These are phyloP conservation scores for Stephania japonica DNA, from an alignment of 164 flowering plant genomes.

Conservation along the genomic window DNA sequence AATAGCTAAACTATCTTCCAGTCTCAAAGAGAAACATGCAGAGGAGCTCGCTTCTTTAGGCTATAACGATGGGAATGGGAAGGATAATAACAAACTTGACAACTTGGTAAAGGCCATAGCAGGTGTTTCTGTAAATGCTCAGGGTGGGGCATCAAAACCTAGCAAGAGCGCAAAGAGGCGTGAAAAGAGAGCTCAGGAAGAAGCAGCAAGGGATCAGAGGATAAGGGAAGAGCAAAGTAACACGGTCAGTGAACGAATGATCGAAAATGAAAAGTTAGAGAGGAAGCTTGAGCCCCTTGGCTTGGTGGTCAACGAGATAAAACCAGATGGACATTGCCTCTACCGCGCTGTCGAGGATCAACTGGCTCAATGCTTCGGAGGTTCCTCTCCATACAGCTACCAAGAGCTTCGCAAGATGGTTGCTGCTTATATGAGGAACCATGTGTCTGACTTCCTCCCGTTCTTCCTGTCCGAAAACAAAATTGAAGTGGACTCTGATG, in stretches of 20 bases:
- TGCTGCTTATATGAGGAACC: constrained; percentile 71
- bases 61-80: constrained; percentile 27
- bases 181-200: constrained; percentile 83
- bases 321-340: constrained; percentile 93
- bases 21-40: constrained; percentile 74
- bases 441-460: constrained; percentile 65
- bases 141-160: constrained; percentile 50
- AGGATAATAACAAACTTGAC: constrained; percentile 45
- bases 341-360: constrained; percentile 90
- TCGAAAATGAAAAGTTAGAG: constrained; percentile 64
- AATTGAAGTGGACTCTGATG: constrained; percentile 41
- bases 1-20: constrained; percentile 52
- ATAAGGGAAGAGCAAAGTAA: constrained; percentile 82
- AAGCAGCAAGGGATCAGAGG: constrained; percentile 83
- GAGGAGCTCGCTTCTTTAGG: constrained; percentile 80
- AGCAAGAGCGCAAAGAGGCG: constrained; percentile 71
- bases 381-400: constrained; percentile 56
- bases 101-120: constrained; percentile 76
- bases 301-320: constrained; percentile 64
- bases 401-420: constrained; percentile 73
- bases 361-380: constrained; percentile 49
- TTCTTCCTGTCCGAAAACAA: constrained; percentile 67
- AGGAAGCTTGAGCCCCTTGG: constrained; percentile 74
- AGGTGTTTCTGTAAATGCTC: constrained; percentile 56
- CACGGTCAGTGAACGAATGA: constrained; percentile 56